Base-by-base conservation (phyloP, 345 rosid species). In the Cardamine chenopodiifolia region DNA sequence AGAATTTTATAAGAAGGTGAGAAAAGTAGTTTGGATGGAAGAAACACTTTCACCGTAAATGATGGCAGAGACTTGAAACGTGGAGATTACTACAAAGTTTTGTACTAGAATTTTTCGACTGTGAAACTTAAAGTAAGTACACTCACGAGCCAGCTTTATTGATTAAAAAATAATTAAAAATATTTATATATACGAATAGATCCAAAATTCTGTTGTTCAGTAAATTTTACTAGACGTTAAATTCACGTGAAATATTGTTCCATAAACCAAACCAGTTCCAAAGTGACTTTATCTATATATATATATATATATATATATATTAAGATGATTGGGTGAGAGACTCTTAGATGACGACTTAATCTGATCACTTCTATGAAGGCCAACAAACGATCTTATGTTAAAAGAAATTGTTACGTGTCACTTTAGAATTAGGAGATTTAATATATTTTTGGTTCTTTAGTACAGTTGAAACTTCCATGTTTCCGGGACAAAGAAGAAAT, bases 131-230 rank as follows among this genome's bases (percentile, higher is more conserved):
- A 56, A 18, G 62, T 14, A 37, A 44, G 56, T 40, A 19, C 57
- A 31, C 34, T 70, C 74, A 58, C 74, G 47, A 56, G 73, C 19
- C 64, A 10, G 28, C 55, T 42, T 68, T 26, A 40, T 40, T 17
- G 12, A 15, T 54, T 52, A 54, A 12, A 68, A n/a, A n/a, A n/a
- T n/a, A n/a, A n/a, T n/a, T n/a, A n/a, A n/a, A n/a, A n/a, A n/a
- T 68, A 23, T 52, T n/a, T 68, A 22, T 54, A 6, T 9, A 50
- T 35, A n/a, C 50, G 31, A 25, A 68, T 54, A 54, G 23, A 68
- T 68, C 52, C 52, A 54, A 68, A 54, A 0, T 25, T 39, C 52
- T n/a, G 62, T 68, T 68, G 47, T 26, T 40, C 19, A 18, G 42
- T 2, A 68, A 25, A 68, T 39, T 25, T 14, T 54, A 54, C 26